Conservation (phyloP, 306 rosid species). For the Lotus japonicus region DNA sequence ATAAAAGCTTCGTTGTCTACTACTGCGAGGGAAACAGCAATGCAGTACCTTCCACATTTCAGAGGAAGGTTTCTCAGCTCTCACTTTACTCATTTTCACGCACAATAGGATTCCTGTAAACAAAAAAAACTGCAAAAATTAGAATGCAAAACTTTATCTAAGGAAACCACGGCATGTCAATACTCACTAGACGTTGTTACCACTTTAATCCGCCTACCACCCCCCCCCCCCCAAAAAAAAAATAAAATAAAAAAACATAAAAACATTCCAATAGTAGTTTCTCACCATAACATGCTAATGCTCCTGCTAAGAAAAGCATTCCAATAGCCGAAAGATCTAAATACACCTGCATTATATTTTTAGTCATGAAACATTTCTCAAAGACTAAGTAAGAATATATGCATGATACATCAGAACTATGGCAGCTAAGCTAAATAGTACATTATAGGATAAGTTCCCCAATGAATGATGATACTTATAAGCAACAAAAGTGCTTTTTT, state of each 20-base stretch:
- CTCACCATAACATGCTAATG: constrained; percentile 84
- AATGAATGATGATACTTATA: background rate
- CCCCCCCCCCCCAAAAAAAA: background rate
- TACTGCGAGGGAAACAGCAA: constrained; percentile 5
- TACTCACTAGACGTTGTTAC: background rate
- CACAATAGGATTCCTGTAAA: constrained; percentile 63
- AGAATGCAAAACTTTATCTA: background rate
- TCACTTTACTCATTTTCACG: constrained; percentile 83
- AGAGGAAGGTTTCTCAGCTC: constrained; percentile 83
- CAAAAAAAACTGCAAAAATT: no score
- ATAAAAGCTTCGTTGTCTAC: background rate
- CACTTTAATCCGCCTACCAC: background rate
- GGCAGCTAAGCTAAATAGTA: constrained; percentile 2
- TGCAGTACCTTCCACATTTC: constrained; percentile 79
- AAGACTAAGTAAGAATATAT: constrained; percentile 2
- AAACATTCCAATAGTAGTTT: constrained; percentile 16
- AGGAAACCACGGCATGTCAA: background rate
- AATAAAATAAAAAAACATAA: no score
- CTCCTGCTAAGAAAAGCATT: constrained; percentile 70
- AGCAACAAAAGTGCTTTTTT: background rate
- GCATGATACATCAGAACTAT: background rate
- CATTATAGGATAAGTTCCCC: background rate
- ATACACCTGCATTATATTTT: constrained; percentile 68
- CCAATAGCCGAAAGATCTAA: constrained; percentile 57
- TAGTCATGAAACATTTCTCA: constrained; percentile 11